Conservation (phyloP, 2,329 filamentous ascomycete species). For the Gliomastix tumulicola region DNA sequence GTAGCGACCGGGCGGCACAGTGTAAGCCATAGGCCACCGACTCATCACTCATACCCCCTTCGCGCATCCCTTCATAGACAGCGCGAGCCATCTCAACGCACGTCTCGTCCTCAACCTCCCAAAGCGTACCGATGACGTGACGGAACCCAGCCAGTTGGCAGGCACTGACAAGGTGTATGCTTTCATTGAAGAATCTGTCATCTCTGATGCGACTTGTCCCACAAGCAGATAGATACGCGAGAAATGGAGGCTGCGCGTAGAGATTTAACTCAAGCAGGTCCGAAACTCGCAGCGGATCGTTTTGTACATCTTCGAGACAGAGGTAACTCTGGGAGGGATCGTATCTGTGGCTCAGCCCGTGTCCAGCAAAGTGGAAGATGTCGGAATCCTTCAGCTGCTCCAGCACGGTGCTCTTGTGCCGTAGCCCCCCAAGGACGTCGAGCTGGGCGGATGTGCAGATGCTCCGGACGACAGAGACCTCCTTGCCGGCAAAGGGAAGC, state of each 20-base stretch:
- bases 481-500: slow-evolving; percentile 10
- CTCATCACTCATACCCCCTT: slow-evolving; percentile 2
- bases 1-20: no score
- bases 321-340: slow-evolving; percentile 8
- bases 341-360: slow-evolving; percentile 11
- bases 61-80: slow-evolving; percentile 12
- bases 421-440: neutral
- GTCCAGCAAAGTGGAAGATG: slow-evolving; percentile 35
- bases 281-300: slow-evolving; percentile 6
- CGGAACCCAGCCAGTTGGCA: slow-evolving; percentile 30
- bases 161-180: slow-evolving; percentile 24
- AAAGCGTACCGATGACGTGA: slow-evolving; percentile 32
- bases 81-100: slow-evolving; percentile 20
- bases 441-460: slow-evolving; percentile 5
- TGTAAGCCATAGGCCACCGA: slow-evolving; percentile 6
- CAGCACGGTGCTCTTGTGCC: slow-evolving; percentile 13
- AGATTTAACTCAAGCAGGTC: slow-evolving; percentile 10
- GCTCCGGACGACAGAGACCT: slow-evolving; percentile 8
- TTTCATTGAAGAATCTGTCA: slow-evolving; percentile 21
- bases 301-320: slow-evolving; percentile 4
- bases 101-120: slow-evolving; percentile 23
- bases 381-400: slow-evolving; percentile 12
- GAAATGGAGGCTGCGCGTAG: slow-evolving; percentile 13
- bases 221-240: slow-evolving; percentile 31
- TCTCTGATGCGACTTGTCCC: slow-evolving; percentile 16